Conservation (phyloP, 1,139 yeast species). For the Zygosaccharomyces pseudobailii region DNA sequence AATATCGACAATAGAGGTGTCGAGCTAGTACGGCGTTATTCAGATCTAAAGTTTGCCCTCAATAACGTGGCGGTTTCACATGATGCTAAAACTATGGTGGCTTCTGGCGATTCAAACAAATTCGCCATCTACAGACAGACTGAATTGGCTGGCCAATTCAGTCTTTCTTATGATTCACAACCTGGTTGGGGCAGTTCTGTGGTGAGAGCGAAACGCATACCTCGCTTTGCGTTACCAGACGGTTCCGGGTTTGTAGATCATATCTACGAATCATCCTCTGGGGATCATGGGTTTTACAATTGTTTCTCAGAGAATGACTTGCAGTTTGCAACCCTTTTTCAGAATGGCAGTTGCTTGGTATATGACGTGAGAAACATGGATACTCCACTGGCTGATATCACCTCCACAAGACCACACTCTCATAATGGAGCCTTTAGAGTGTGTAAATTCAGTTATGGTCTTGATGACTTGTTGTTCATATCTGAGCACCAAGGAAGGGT, state of each 20-base stretch:
- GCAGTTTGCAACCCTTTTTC: slow-evolving; percentile 75
- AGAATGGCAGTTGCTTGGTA: slow-evolving; percentile 73
- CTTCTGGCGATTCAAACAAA: slow-evolving; percentile 56
- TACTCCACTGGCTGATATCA: slow-evolving; percentile 49
- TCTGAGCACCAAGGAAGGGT: slow-evolving; percentile 85
- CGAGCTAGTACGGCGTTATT: slow-evolving; percentile 35
- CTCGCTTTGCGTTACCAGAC: slow-evolving; percentile 29
- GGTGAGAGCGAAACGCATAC: slow-evolving; percentile 20
- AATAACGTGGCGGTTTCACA: slow-evolving; percentile 61
- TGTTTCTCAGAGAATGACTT: slow-evolving; percentile 70
- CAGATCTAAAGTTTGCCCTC: slow-evolving; percentile 48
- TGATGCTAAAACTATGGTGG: slow-evolving; percentile 49
- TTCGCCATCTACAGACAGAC: slow-evolving; percentile 47
- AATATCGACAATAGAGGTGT: slow-evolving; percentile 51
- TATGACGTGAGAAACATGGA: slow-evolving; percentile 66
- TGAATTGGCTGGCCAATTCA: slow-evolving; percentile 27
- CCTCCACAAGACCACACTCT: slow-evolving; percentile 51
- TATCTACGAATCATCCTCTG: slow-evolving; percentile 46
- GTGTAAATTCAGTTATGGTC: slow-evolving; percentile 62
- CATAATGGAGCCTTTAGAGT: slow-evolving; percentile 48
- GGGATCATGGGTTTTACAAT: slow-evolving; percentile 80
- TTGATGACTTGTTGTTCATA: slow-evolving; percentile 69
- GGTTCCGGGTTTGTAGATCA: slow-evolving; percentile 29
- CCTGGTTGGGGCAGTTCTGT: slow-evolving; percentile 25
- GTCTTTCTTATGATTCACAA: slow-evolving; percentile 27